These are phyloP conservation scores for Trypanosoma platydactyli DNA, from an alignment of 208 protist genomes.

Conservation along the genomic window DNA sequence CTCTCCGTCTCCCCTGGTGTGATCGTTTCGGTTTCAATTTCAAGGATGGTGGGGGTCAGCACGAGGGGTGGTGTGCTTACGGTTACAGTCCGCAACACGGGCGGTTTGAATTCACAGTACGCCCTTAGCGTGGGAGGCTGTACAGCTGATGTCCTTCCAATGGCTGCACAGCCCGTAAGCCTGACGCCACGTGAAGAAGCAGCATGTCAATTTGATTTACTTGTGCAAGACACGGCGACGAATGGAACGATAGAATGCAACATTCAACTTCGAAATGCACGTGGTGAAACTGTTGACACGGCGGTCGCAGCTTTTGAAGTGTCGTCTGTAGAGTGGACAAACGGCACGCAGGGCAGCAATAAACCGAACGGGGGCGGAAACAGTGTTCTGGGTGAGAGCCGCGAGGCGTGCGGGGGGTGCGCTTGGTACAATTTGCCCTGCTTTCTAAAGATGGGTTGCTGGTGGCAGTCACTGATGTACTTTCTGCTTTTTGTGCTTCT, in stretches of 20 bases:
- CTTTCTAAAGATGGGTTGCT: slow-evolving; percentile 21
- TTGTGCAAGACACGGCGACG: slow-evolving; percentile 31
- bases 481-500: neutral
- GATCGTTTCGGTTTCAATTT: slow-evolving; percentile 51
- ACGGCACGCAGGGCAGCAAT: slow-evolving; percentile 60
- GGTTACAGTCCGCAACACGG: slow-evolving; percentile 67
- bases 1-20: slow-evolving; percentile 56
- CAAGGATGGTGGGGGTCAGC: slow-evolving; percentile 33
- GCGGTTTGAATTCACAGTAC: slow-evolving; percentile 53
- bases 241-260: slow-evolving; percentile 40
- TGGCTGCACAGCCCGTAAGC: slow-evolving; percentile 49
- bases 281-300: slow-evolving; percentile 46
- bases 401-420: slow-evolving; percentile 21
- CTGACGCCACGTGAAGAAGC: slow-evolving; percentile 31
- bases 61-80: slow-evolving; percentile 53
- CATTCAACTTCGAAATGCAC: slow-evolving; percentile 46
- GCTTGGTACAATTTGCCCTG: slow-evolving; percentile 31
- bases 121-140: slow-evolving; percentile 46
- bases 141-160: slow-evolving; percentile 52
- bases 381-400: slow-evolving; percentile 41
- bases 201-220: slow-evolving; percentile 44
- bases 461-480: slow-evolving; percentile 28
- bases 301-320: slow-evolving; percentile 37
- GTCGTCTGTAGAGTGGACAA: slow-evolving; percentile 26
- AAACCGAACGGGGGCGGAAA: slow-evolving; percentile 37